Evolutionary conservation across 2,329 filamentous ascomycete species (phyloP).

Genomic region (Curvularia lunata): DNA sequence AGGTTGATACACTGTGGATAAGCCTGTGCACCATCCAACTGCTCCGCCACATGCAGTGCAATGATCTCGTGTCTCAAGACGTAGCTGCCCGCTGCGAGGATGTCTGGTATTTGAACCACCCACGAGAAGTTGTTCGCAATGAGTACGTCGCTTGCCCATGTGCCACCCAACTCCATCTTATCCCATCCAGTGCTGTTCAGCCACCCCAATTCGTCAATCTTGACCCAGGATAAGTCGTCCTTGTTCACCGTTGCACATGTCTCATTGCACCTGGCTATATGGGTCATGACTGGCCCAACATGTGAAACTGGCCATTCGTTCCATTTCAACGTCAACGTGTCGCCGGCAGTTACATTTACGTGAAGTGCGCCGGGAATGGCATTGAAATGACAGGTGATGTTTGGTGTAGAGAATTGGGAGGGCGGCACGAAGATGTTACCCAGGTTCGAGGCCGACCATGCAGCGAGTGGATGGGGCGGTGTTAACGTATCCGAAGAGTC

Average conservation of each 20-base stretch:
- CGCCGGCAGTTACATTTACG: constrained; percentile 63
- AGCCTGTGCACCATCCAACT: constrained; percentile 57
- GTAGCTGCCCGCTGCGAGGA: constrained; percentile 55
- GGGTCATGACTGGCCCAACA: constrained; percentile 43
- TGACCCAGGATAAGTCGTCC: constrained; percentile 36
- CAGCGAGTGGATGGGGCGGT: constrained; percentile 21
- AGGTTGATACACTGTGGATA: constrained; percentile 61
- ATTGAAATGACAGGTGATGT: constrained; percentile 65
- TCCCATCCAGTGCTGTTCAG: constrained; percentile 32
- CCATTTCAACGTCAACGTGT: constrained; percentile 60
- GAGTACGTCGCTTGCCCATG: constrained; percentile 43
- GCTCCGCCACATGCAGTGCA: constrained; percentile 54
- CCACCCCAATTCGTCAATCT: constrained; percentile 41
- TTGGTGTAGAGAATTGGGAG: constrained; percentile 29
- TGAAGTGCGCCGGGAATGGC: constrained; percentile 58
- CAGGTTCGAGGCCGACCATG: constrained; percentile 35
- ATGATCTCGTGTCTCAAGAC: constrained; percentile 61
- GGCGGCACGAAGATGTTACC: constrained; percentile 36
- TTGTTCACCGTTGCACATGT: constrained; percentile 31
- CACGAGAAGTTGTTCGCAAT: constrained; percentile 54
- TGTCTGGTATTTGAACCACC: constrained; percentile 53
- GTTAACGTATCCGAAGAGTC: constrained; percentile 12
- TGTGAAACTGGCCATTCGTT: constrained; percentile 50
- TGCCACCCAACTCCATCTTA: constrained; percentile 24
- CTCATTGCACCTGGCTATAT: constrained; percentile 38